Base-by-base conservation (phyloP, 768 basidiomycete species). In the Psilocybe azurescens region DNA sequence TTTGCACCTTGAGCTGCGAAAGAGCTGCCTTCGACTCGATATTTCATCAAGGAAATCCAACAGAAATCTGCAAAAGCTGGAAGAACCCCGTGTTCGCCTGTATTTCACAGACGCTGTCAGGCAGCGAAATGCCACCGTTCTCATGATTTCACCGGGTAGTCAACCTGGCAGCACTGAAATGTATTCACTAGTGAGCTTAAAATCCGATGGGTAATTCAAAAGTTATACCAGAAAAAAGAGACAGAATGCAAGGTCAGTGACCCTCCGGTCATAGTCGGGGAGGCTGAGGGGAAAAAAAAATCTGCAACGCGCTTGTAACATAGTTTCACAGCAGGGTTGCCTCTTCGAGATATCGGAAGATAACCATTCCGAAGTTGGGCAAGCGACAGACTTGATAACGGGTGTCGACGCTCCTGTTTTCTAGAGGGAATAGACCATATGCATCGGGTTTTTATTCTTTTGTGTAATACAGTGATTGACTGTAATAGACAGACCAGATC, bases 71-170 rank as follows among this genome's bases (percentile, higher is more conserved):
- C 30, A 33, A 9, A 33, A 36, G 52, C 33, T 56, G 55, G 14
- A 29, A 24, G 30, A 51, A 61, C 53, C 59, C 59, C 59, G 53
- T 61, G 53, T 56, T 51, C 28, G 24, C 49, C 56, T 47, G 24
- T n/a, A 55, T 56, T 61, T 53, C 60, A 61, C 60, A 61, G 60
- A 61, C 60, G 16, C 60, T 61, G 60, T 56, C 60, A 61, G 24
- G 29, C 33, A 50, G 47, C 49, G 16, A 39, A 55, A 56, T 55
- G 33, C 47, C 39, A 61, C 28, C n/a, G 53, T 55, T 56, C 60
- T 56, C 53, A 61, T 61, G 60, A 61, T 61, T 56, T 61, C 60
- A 51, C 60, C 60, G 60, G 60, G 54, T 61, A 61, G 53, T 11
- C 47, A 50, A 50, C 28, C 53, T 44, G 48, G 53, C 39, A 51